Percentiles rank a stretch among this genome's conserved stretches.
Conservation (phyloP, 495 filamentous ascomycete species). For the Jackrogersella minutella region DNA sequence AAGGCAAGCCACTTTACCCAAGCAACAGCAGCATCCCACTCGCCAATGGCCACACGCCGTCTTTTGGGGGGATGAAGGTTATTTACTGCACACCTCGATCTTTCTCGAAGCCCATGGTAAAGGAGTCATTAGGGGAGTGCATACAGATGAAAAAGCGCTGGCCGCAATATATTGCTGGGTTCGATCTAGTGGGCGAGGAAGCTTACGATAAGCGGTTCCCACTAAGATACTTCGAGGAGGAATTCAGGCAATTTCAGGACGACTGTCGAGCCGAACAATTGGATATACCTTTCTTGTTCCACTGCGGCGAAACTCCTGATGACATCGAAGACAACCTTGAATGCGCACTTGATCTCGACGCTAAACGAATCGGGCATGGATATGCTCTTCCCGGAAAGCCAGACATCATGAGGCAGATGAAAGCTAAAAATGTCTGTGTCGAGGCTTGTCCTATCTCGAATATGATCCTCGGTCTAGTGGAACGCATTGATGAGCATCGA, state of each 20-base stretch:
- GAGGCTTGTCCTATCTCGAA: slow-evolving; percentile 94
- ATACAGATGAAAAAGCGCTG: slow-evolving; percentile 76
- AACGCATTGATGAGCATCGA: slow-evolving; percentile 56
- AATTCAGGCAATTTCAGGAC: slow-evolving; percentile 85
- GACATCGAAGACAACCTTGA: slow-evolving; percentile 86
- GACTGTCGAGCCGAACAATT: slow-evolving; percentile 70
- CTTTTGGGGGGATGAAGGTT: slow-evolving; percentile 57
- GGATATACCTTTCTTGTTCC: slow-evolving; percentile 94
- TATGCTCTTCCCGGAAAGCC: slow-evolving; percentile 89
- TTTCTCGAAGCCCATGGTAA: slow-evolving; percentile 66
- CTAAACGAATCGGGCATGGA: slow-evolving; percentile 91
- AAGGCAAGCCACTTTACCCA: slow-evolving; percentile 19
- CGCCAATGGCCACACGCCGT: slow-evolving; percentile 25
- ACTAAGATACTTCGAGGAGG: slow-evolving; percentile 72
- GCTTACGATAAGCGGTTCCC: slow-evolving; percentile 66
- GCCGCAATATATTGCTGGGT: slow-evolving; percentile 77
- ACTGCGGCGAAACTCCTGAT: slow-evolving; percentile 89
- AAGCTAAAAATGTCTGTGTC: slow-evolving; percentile 79
- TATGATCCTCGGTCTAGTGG: slow-evolving; percentile 69
- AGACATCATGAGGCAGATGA: slow-evolving; percentile 80
- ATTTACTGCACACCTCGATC: slow-evolving; percentile 63
- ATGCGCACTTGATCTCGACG: slow-evolving; percentile 83
- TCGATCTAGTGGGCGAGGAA: slow-evolving; percentile 90
- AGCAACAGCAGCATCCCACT: slow-evolving; percentile 4
- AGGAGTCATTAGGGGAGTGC: slow-evolving; percentile 76